Base-by-base conservation (phyloP, 805 yeast species). In the Candida vaughaniae region DNA sequence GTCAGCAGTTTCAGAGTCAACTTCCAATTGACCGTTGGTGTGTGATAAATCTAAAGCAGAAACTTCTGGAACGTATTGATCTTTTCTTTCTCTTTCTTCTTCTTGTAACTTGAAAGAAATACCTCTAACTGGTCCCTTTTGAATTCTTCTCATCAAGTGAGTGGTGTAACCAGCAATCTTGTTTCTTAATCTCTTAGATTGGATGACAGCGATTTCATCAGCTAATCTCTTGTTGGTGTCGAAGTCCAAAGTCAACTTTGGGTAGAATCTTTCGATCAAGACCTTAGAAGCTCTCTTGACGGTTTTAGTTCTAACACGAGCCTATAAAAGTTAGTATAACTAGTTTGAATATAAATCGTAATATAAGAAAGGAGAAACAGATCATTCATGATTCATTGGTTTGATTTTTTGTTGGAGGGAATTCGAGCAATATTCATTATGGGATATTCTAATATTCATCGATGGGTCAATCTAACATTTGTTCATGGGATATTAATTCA, bases 131-230 rank as follows among this genome's bases (percentile, higher is more conserved):
- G 99, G 99, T 72, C 99, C 99, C 83, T 91, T 93, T 79, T 95
- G 98, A 70, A 93, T 93, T 82, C 99, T 90, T 83, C 88, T 93
- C 99, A 93, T 95, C 75, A 93, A 84, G 77, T 93, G 99, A 68
- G 99, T 93, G 76, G 99, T 93, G 96, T 91, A 93, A 74, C 99
- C 99, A 72, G 99, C 99, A 66, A 93, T 95, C 88, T 93, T 93
- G 93, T 93, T 93, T 82, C 99, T 93, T 75, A 93, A 85, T 79
- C 99, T 88, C 85, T 93, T 93, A 66, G 99, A 88, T 75, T 91
- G 97, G 70, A 93, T 95, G 73, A 86, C 90, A 58, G 99, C 99
- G 64, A 93, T 90, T 77, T 95, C 96, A 65, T 88, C 85, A 64
- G 96, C 85, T 71, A 95, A 83, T 81, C 99, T 91, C 85, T 93